Evolutionary conservation across 345 rosid species (phyloP), one percentile per base, ranked within the genome.

Genomic region (Lepidium africanum): DNA sequence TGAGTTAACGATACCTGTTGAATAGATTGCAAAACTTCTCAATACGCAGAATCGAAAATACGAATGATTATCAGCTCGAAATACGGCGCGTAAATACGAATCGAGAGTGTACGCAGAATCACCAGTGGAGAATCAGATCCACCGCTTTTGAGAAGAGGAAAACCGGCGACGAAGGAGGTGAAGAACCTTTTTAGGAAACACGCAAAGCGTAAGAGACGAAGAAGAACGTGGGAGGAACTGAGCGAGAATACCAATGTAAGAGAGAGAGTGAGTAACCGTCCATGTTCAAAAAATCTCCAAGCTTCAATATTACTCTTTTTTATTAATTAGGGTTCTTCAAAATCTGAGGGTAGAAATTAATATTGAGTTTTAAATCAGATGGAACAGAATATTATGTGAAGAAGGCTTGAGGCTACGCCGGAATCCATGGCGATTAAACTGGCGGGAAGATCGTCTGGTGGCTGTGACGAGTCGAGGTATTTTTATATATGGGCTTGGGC

Each of bases 191-290:
- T 84, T 75, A 50, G 56, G 71, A 16, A 42, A 62, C 80, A 87
- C 86, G 87, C 85, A 84, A 89, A 79, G 83, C 73, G 79, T 59
- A 72, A 74, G 62, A 54, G 33, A 19, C 25, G 59, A 71, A 7
- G 51, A 69, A 37, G 52, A 71, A 74, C 74, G 65, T 59, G 58
- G 70, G 59, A 60, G 47, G 73, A 74, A 60, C 78, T 45, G 23
- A 69, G 65, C 65, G 78, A 75, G 54, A 55, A 14, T 69, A 61
- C 54, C 78, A 70, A 75, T 65, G 78, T 21, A 13, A 11, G 30
- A 23, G 46, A 45, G 38, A 37, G 43, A 37, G 73, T 36, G 21
- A 25, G 73, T 75, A 75, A 69, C 78, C 78, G 74, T 55, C 70
- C 78, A 54, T 68, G 65, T 62, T 74, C 59, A 38, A 0, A 27